Base-by-base conservation (phyloP, 345 rosid genomes). In the Populus tremula region DNA sequence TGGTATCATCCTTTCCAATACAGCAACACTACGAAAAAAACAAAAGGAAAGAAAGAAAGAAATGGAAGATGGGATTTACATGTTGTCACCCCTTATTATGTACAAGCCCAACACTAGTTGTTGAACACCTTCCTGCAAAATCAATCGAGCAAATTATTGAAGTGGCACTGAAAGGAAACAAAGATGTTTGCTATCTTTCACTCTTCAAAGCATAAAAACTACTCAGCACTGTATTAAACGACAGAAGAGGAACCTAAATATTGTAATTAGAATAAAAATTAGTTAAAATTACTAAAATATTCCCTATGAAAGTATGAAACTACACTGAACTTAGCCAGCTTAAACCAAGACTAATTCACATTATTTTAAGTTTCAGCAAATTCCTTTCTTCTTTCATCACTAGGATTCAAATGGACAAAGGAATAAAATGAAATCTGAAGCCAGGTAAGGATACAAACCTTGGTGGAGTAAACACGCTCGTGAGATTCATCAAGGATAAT, bases 1-100 rank as follows among this genome's bases (percentile, higher is more conserved):
- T 21, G 0, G 45, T 21, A 66, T 33, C 25, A n/a, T 29, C 59
- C 11, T 12, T 41, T 68, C 31, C 39, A 49, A 6, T 2, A 5
- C 33, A 33, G 27, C 18, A 3, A 53, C 23, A 39, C n/a, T 18
- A 54, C 9, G n/a, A 50, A 49, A 41, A 3, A 31, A 41, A 33
- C 0, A 33, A 33, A 4, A 33, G 36, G 36, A 33, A 33, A 39
- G 54, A 1, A 63, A 66, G 36, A 33, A 5, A 39, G 54, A 1
- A 50, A 66, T 27, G 41, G 65, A 33, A 8, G 20, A 36, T 2
- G 47, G 41, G 41, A 71, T 41, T 80, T 93, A 96, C 98, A 96
- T 96, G 90, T 96, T 96, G 83, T 96, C 99, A 9, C 99, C 99
- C 87, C 99, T 86, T 85, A 96, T 93, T 78, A 92, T 91, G 92